Evolutionary conservation across 2,329 filamentous ascomycete species (phyloP).

Genomic region (Aspergillus pseudotamarii): DNA sequence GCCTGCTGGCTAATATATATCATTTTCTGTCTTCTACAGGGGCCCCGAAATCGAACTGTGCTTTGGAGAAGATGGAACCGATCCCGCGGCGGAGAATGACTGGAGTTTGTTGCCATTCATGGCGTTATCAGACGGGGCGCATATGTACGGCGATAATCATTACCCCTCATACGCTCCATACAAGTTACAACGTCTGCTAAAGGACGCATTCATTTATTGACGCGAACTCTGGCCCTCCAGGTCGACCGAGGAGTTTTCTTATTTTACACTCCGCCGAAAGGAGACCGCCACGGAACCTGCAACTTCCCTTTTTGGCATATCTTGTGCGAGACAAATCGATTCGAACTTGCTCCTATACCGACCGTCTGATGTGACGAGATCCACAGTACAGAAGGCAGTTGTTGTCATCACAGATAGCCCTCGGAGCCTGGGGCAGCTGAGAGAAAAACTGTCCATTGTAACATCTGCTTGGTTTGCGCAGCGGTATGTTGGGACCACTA

Average conservation of each 20-base stretch:
- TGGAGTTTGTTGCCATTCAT: slow-evolving; percentile 95
- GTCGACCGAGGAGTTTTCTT: slow-evolving; percentile 93
- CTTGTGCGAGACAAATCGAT: slow-evolving; percentile 90
- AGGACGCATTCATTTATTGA: slow-evolving; percentile 15
- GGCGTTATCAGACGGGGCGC: slow-evolving; percentile 92
- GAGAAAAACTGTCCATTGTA: slow-evolving; percentile 86
- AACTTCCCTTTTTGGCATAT: slow-evolving; percentile 91
- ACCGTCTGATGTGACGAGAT: slow-evolving; percentile 89
- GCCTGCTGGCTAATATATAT: neutral
- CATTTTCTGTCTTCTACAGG: slow-evolving; percentile 39
- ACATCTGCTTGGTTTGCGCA: slow-evolving; percentile 97
- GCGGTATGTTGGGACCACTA: slow-evolving; percentile 51
- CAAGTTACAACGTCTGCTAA: slow-evolving; percentile 2
- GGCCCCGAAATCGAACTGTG: slow-evolving; percentile 93
- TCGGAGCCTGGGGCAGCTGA: slow-evolving; percentile 84
- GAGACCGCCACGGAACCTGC: slow-evolving; percentile 53
- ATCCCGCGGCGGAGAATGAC: slow-evolving; percentile 81
- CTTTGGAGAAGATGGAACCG: slow-evolving; percentile 77
- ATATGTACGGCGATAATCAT: slow-evolving; percentile 65
- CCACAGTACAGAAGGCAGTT: slow-evolving; percentile 96
- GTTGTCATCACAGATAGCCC: slow-evolving; percentile 93
- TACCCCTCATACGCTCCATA: slow-evolving; percentile 1
- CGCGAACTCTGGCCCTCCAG: slow-evolving; percentile 46
- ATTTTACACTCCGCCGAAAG: slow-evolving; percentile 82
- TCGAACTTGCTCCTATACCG: slow-evolving; percentile 74